Conservation (phyloP, 139 green algal species). For the Pseudopediastrum boryanum region DNA sequence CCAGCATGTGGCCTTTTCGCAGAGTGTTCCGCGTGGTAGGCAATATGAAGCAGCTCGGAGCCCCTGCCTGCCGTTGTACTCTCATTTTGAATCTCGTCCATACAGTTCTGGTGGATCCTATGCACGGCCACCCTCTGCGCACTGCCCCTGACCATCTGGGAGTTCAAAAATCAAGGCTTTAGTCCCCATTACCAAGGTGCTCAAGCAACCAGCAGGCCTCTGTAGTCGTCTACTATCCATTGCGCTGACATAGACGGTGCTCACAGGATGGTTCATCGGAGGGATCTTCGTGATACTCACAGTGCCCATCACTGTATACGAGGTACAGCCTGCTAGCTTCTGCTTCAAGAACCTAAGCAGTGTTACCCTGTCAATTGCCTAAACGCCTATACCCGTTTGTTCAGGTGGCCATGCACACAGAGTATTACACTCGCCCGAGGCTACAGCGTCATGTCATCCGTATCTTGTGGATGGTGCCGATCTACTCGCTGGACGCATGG, state of each 20-base stretch:
- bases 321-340: slow-evolving; percentile 56
- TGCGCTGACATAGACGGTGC: too few relatives aligned
- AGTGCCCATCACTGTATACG: slow-evolving; percentile 89
- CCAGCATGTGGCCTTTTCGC: too few relatives aligned
- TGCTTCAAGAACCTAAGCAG: neutral
- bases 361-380: neutral
- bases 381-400: neutral
- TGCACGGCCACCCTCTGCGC: slow-evolving; percentile 64
- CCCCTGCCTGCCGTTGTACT: too few relatives aligned
- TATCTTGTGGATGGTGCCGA: slow-evolving; percentile 92
- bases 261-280: slow-evolving; percentile 87
- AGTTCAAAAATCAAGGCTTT: slow-evolving; percentile 72
- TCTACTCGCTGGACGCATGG: slow-evolving; percentile 91
- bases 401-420: slow-evolving; percentile 91
- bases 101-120: slow-evolving; percentile 60
- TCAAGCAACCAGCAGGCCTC: neutral
- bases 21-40: too few relatives aligned
- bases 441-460: slow-evolving; percentile 92
- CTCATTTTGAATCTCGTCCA: too few relatives aligned
- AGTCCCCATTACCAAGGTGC: slow-evolving; percentile 65
- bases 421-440: slow-evolving; percentile 88
- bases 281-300: slow-evolving; percentile 92
- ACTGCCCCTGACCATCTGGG: slow-evolving; percentile 78
- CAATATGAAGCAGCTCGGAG: too few relatives aligned
- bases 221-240: too few relatives aligned